Percentiles rank a stretch among this genome's conserved stretches.
phyloP scores from a whole-genome alignment of 768 basidiomycete genomes.

The Russula abietina region DNA sequence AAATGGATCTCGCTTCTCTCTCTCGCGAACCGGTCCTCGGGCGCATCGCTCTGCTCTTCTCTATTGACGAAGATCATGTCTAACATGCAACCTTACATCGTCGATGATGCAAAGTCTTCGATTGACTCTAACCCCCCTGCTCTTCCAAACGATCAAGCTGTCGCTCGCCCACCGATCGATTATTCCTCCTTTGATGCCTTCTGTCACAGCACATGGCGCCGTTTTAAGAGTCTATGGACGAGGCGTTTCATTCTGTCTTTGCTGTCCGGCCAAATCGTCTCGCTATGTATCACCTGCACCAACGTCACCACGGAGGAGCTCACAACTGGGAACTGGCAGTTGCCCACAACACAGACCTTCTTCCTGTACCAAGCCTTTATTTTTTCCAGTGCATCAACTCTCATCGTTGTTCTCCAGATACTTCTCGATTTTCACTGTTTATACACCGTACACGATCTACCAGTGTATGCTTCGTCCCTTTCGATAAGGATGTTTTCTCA shows the following conservation, averaged over 20 bases:
- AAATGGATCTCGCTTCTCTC: background rate
- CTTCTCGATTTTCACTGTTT: constrained; percentile 64
- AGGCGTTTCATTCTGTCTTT: constrained; percentile 62
- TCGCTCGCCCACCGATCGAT: constrained; percentile 52
- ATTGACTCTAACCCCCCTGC: background rate
- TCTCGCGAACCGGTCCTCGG: background rate
- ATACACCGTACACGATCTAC: constrained; percentile 88
- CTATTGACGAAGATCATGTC: background rate
- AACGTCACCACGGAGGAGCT: constrained; percentile 83
- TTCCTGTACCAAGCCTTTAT: constrained; percentile 57
- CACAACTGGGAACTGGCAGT: constrained; percentile 56
- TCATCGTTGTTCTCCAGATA: constrained; percentile 44
- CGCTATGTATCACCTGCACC: constrained; percentile 84
- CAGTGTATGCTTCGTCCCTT: constrained; percentile 48
- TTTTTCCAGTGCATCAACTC: background rate
- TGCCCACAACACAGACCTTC: constrained; percentile 78
- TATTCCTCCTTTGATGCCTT: constrained; percentile 59
- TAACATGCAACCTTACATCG: background rate
- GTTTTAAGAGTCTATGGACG: constrained; percentile 77
- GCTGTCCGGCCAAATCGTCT: constrained; percentile 75
- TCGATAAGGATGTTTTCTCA: background rate
- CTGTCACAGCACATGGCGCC: constrained; percentile 43
- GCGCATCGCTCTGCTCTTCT: background rate
- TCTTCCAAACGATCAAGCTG: background rate
- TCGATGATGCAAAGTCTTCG: background rate